phyloP scores from a whole-genome alignment of 306 rosid species.

The Fragaria ananassa region DNA sequence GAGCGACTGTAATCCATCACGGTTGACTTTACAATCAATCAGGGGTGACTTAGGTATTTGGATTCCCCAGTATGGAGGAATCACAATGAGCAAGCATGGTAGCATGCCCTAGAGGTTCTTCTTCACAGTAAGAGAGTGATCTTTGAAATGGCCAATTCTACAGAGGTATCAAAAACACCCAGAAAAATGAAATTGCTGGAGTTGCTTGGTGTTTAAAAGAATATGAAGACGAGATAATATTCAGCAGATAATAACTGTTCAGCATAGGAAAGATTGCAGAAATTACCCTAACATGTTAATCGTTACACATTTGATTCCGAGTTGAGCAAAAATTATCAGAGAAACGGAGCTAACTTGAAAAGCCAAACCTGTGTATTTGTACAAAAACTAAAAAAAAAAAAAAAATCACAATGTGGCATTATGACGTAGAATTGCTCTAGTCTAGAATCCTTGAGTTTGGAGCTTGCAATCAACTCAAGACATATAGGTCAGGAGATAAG shows the following conservation, averaged over 20 bases:
- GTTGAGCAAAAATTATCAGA: neutral
- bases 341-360: neutral
- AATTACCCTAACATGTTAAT: neutral
- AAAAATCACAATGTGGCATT: neutral
- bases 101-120: neutral
- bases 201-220: neutral
- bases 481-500: neutral
- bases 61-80: no score
- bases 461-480: neutral
- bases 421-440: neutral
- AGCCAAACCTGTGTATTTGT: neutral
- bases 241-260: neutral
- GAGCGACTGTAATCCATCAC: neutral
- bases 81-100: neutral
- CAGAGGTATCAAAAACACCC: neutral
- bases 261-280: neutral
- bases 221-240: neutral
- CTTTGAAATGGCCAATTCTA: neutral
- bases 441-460: conserved; percentile 5
- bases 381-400: neutral
- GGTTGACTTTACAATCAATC: no score
- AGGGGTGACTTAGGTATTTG: no score
- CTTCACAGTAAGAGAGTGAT: neutral
- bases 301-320: neutral
- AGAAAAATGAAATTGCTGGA: neutral